These are phyloP conservation scores for Trypanosoma scelopori DNA, from an alignment of 208 protist genomes.

Conservation along the genomic window DNA sequence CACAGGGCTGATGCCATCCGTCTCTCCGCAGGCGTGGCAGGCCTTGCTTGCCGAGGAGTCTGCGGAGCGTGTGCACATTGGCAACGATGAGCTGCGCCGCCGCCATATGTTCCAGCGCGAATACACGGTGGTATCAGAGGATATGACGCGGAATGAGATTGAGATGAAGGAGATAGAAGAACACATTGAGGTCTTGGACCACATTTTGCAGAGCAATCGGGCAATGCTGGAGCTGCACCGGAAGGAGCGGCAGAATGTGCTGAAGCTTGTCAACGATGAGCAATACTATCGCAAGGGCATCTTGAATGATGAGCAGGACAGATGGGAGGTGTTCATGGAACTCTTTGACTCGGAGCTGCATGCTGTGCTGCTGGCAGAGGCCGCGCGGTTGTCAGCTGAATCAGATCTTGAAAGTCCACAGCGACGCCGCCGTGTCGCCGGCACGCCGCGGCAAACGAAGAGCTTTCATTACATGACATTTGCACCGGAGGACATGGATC, in stretches of 20 bases:
- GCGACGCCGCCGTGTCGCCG: conserved; percentile 46
- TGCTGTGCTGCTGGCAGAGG: conserved; percentile 43
- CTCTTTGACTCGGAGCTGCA: conserved; percentile 51
- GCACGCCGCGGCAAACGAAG: conserved; percentile 59
- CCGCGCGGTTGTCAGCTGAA: conserved; percentile 23
- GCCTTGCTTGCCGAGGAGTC: conserved; percentile 48
- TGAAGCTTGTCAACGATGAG: conserved; percentile 51
- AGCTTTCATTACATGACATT: conserved; percentile 90
- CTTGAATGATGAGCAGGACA: conserved; percentile 70
- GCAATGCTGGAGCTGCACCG: conserved; percentile 59
- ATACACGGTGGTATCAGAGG: conserved; percentile 42
- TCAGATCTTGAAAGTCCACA: conserved; percentile 27
- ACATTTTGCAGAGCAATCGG: conserved; percentile 51
- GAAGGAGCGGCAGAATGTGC: conserved; percentile 46
- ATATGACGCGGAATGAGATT: conserved; percentile 39
- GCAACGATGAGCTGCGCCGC: conserved; percentile 52
- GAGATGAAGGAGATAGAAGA: conserved; percentile 51
- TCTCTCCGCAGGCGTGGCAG: conserved; percentile 35
- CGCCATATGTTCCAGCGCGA: conserved; percentile 57
- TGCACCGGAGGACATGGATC: conserved; percentile 82
- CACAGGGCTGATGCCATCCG: not conserved
- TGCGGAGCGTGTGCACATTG: conserved; percentile 38
- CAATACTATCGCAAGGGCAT: conserved; percentile 69
- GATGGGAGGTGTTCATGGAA: conserved; percentile 62
- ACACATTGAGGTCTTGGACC: conserved; percentile 52